Conservation (phyloP, 2,329 filamentous ascomycete species). For the Alternaria gaisen region DNA sequence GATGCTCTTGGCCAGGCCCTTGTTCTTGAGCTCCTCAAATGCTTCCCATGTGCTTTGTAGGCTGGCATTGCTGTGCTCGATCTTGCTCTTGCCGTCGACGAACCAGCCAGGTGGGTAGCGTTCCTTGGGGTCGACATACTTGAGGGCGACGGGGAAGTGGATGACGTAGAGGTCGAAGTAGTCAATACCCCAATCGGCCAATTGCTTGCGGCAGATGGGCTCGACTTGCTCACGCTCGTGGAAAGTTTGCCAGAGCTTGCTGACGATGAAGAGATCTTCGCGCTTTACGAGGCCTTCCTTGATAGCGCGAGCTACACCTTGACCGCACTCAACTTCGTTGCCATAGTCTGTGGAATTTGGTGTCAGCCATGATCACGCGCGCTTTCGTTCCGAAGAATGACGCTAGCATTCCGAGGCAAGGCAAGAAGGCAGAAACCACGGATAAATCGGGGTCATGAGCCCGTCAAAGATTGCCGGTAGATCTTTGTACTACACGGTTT, state of each 20-base stretch:
- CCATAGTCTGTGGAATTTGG: constrained; percentile 42
- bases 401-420: constrained; percentile 23
- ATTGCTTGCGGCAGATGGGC: constrained; percentile 73
- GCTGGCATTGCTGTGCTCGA: constrained; percentile 50
- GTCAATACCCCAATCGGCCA: constrained; percentile 49
- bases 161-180: constrained; percentile 67
- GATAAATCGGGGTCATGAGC: constrained; percentile 28
- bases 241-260: constrained; percentile 94
- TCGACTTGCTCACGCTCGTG: constrained; percentile 80
- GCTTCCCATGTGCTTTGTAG: constrained; percentile 53
- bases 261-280: constrained; percentile 89
- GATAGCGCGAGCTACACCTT: constrained; percentile 50
- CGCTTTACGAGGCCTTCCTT: constrained; percentile 51
- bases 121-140: constrained; percentile 55
- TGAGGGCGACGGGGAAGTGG: constrained; percentile 88
- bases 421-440: constrained; percentile 30
- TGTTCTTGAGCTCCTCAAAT: constrained; percentile 51
- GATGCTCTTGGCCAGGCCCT: constrained; percentile 48
- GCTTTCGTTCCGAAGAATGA: constrained; percentile 16
- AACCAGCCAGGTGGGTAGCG: constrained; percentile 51
- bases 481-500: constrained; percentile 2
- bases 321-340: constrained; percentile 50
- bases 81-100: constrained; percentile 43
- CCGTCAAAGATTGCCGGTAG: constrained; percentile 3
- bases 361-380: constrained; percentile 9